Base-by-base conservation (phyloP, 208 protist species). In the Blastocrithidia nonstop region DNA sequence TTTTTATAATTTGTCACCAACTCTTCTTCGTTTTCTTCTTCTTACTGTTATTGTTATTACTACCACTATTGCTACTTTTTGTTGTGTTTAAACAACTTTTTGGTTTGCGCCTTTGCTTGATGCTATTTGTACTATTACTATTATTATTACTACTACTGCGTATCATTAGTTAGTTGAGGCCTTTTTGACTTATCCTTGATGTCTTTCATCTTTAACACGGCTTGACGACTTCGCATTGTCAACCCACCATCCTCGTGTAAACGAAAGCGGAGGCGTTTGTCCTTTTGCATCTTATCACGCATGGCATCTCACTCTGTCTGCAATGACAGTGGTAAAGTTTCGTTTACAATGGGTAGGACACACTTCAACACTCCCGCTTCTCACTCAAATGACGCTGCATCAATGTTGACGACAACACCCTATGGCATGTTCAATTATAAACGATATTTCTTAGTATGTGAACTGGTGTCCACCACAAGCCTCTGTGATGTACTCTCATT, bases 361-460 rank as follows among this genome's bases (percentile, higher is more conserved):
- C 74, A 87, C 2, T 52, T 47, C 24, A 91, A 61, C 21, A 91
- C 60, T 27, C 77, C 77, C 29, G 41, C 56, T 37, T 71, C 54
- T 9, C 79, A 49, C 50, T 85, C 75, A 45, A 66, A 90, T 9
- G 25, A 47, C 13, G 65, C 73, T 22, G 53, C 45, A 16, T 66
- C 55, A 1, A 61, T 25, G 25, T 79, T 56, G 20, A 87, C 68
- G 15, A 32, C 53, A 25, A 93, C 54, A 13, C 71, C 68, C 6
- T 72, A 53, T n/a, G 83, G 83, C 54, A 80, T 74, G 1, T 66
- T 62, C 33, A 93, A 42, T 24, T 62, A 70, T 3, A 93, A 61
- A n/a, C 63, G 61, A 54, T 78, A 85, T 71, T 85, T 86, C 58
- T 80, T 77, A 15, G 77, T 88, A 60, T 83, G 68, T 35, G 47